Conservation (phyloP, 371 early-diverging fungal species). For the Mucor lusitanicus region DNA sequence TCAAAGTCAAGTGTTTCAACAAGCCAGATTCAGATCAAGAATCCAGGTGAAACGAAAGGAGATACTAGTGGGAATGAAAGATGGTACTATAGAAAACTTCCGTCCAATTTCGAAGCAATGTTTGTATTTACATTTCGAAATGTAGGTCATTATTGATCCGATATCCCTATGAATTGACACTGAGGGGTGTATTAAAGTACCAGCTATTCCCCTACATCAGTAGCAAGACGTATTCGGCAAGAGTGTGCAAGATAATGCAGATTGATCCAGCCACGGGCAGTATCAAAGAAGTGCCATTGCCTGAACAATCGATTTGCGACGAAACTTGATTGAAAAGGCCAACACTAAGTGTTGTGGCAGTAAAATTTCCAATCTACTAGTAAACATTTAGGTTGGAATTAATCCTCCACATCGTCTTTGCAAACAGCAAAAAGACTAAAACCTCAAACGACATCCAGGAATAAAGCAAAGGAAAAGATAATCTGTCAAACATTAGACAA, state of each 20-base stretch:
- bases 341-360: no score
- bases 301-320: conserved; percentile 39
- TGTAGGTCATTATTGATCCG: conserved; percentile 56
- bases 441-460: no score
- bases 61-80: conserved; percentile 50
- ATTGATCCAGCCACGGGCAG: conserved; percentile 49
- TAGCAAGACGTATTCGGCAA: conserved; percentile 29
- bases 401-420: no score
- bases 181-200: conserved; percentile 67
- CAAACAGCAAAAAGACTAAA: no score
- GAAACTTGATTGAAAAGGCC: conserved; percentile 8
- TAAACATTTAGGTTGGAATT: no score
- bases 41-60: conserved; percentile 53
- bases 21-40: conserved; percentile 62
- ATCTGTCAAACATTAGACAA: no score
- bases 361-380: no score
- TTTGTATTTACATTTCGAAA: background rate
- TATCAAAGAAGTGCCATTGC: conserved; percentile 15
- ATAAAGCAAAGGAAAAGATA: no score
- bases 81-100: conserved; percentile 28
- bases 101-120: background rate
- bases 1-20: conserved; percentile 39
- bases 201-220: conserved; percentile 34
- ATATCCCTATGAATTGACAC: conserved; percentile 64
- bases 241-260: conserved; percentile 43